Evolutionary conservation across 805 yeast species (phyloP).

Genomic region (Yueomyces sp.): DNA sequence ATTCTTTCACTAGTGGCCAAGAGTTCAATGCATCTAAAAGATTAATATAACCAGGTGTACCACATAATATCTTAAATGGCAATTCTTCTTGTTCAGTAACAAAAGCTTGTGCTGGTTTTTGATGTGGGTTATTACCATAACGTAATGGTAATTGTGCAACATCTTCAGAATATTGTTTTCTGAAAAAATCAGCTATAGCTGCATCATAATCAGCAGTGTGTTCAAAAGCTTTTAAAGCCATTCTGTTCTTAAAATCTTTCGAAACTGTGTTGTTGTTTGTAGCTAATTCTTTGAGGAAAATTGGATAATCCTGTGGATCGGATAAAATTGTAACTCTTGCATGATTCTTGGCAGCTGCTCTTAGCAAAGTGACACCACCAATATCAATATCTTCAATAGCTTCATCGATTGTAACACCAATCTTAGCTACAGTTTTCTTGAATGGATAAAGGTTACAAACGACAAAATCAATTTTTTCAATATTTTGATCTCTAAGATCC

Average conservation of each 20-base stretch:
- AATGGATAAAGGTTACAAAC: conserved; percentile 97
- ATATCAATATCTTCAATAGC: conserved; percentile 98
- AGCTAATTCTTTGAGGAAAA: conserved; percentile 69
- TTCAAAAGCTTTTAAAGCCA: conserved; percentile 94
- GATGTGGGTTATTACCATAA: conserved; percentile 99
- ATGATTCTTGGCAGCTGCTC: conserved; percentile 99
- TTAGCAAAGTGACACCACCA: conserved; percentile 92
- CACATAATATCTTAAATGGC: conserved; percentile 87
- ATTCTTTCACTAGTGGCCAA: conserved; percentile 97
- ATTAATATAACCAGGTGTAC: conserved; percentile 97
- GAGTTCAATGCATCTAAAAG: conserved; percentile 92
- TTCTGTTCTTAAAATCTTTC: conserved; percentile 57
- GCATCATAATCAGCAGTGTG: conserved; percentile 97
- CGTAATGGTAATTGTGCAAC: conserved; percentile 83
- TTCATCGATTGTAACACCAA: conserved; percentile 89
- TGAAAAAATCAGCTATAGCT: conserved; percentile 90
- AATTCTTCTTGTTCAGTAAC: conserved; percentile 72
- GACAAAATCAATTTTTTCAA: conserved; percentile 91
- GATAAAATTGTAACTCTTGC: conserved; percentile 89
- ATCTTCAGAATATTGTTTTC: conserved; percentile 91
- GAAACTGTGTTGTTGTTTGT: conserved; percentile 52
- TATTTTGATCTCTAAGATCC: conserved; percentile 79
- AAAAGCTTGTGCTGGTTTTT: conserved; percentile 96
- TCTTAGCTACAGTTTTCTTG: conserved; percentile 92
- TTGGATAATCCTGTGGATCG: conserved; percentile 88